Evolutionary conservation across 805 yeast genomes (phyloP).

Genomic region (Monosporozyma unispora): DNA sequence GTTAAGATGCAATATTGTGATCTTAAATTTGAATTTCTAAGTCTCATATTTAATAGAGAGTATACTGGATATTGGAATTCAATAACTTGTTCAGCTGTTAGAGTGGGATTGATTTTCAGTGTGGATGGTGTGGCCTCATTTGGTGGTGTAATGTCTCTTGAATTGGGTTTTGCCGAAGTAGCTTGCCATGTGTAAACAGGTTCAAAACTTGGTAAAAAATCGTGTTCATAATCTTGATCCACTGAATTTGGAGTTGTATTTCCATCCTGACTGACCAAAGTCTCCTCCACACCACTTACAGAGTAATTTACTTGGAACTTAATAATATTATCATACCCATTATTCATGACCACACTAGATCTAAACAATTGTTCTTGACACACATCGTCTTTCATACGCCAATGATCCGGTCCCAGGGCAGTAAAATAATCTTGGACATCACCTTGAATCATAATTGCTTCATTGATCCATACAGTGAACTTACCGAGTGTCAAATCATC

Average conservation of each 20-base stretch:
- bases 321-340: conserved; percentile 25
- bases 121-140: neutral
- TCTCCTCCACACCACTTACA: neutral
- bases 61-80: conserved; percentile 21
- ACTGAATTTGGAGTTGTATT: neutral
- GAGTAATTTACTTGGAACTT: conserved; percentile 10
- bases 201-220: conserved; percentile 20
- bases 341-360: conserved; percentile 28
- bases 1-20: conserved; percentile 19
- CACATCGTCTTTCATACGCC: conserved; percentile 14
- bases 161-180: neutral
- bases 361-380: conserved; percentile 17
- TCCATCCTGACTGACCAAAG: neutral
- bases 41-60: conserved; percentile 26
- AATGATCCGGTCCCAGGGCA: conserved; percentile 3
- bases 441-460: conserved; percentile 16
- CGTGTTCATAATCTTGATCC: conserved; percentile 10
- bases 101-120: neutral
- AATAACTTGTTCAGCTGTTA: neutral
- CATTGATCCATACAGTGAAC: conserved; percentile 24
- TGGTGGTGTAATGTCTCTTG: neutral
- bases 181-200: conserved; percentile 16
- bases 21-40: conserved; percentile 20
- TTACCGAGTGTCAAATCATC: neutral
- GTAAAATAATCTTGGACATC: conserved; percentile 5